Percentiles rank a stretch among this genome's conserved stretches.
Evolutionary conservation across 2,329 filamentous ascomycete genomes (phyloP).

Genomic region (Chalara sp.): DNA sequence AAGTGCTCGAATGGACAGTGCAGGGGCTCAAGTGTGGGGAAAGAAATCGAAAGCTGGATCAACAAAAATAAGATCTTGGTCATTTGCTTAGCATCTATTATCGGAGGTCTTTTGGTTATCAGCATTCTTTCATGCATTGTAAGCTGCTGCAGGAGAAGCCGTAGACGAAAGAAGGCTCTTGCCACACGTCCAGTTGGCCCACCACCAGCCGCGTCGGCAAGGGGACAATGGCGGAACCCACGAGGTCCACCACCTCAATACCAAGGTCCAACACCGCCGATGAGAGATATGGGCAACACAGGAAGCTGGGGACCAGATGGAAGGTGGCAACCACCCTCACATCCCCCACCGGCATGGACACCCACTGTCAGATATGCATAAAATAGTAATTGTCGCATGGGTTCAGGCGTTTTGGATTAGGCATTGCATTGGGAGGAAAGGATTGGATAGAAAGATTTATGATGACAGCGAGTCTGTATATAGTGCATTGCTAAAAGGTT

Average conservation of each 20-base stretch:
- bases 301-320: background rate
- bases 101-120: slow-evolving; percentile 68
- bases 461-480: too few relatives aligned
- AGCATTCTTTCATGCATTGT: slow-evolving; percentile 61
- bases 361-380: slow-evolving; percentile 8
- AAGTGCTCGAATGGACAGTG: slow-evolving; percentile 74
- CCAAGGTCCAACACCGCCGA: background rate
- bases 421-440: background rate
- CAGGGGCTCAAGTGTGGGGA: slow-evolving; percentile 59
- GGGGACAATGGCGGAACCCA: slow-evolving; percentile 1
- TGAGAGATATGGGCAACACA: background rate
- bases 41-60: slow-evolving; percentile 72
- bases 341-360: slow-evolving; percentile 1
- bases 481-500: too few relatives aligned
- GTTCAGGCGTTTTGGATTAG: slow-evolving; percentile 1
- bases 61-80: slow-evolving; percentile 69
- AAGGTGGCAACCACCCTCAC: background rate
- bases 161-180: slow-evolving; percentile 4
- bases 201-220: slow-evolving; percentile 6
- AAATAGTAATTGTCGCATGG: background rate
- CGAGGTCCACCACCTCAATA: background rate
- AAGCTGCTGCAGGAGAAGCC: slow-evolving; percentile 39
- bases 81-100: slow-evolving; percentile 67
- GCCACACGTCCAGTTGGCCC: slow-evolving; percentile 4
- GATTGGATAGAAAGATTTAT: background rate